Conservation (phyloP, 2,329 filamentous ascomycete genomes). For the Dryadomyces quercus-mongolicae region DNA sequence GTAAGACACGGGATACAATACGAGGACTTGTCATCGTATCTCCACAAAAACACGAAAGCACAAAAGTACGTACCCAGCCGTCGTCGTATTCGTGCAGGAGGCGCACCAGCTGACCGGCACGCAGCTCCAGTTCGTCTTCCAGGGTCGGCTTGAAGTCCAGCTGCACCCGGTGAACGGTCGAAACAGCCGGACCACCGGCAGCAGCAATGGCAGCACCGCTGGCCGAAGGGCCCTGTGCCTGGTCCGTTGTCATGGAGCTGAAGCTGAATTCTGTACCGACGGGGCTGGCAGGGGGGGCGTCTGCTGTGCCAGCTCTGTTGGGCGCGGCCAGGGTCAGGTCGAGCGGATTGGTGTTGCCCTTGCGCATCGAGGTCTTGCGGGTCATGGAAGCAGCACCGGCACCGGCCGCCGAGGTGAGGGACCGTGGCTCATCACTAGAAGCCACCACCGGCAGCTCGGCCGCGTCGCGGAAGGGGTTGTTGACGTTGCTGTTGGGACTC, state of each 20-base stretch:
- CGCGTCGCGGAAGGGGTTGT: conserved; percentile 61
- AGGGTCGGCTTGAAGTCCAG: conserved; percentile 89
- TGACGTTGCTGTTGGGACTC: conserved; percentile 31
- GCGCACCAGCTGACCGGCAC: conserved; percentile 71
- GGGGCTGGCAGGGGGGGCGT: conserved; percentile 41
- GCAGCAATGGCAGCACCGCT: conserved; percentile 49
- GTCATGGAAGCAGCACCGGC: conserved; percentile 28
- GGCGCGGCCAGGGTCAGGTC: conserved; percentile 38
- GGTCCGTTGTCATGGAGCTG: conserved; percentile 38
- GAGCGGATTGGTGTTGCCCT: conserved; percentile 35
- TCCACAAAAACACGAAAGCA: too few species aligned
- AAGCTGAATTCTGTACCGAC: conserved; percentile 51
- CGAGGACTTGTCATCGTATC: too few species aligned
- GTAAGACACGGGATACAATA: too few species aligned
- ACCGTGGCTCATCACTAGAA: conserved; percentile 14
- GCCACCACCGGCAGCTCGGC: conserved; percentile 32
- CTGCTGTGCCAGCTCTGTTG: conserved; percentile 15
- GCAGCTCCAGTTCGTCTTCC: conserved; percentile 79
- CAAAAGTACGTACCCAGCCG: conserved; percentile 74
- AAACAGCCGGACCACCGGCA: conserved; percentile 44
- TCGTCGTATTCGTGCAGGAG: conserved; percentile 95
- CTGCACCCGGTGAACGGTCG: conserved; percentile 79
- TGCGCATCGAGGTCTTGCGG: conserved; percentile 46
- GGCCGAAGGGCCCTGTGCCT: conserved; percentile 29
- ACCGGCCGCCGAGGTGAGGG: conserved; percentile 23